Conservation (phyloP, 176 grass and related monocot species). For the Aegilops longissima region DNA sequence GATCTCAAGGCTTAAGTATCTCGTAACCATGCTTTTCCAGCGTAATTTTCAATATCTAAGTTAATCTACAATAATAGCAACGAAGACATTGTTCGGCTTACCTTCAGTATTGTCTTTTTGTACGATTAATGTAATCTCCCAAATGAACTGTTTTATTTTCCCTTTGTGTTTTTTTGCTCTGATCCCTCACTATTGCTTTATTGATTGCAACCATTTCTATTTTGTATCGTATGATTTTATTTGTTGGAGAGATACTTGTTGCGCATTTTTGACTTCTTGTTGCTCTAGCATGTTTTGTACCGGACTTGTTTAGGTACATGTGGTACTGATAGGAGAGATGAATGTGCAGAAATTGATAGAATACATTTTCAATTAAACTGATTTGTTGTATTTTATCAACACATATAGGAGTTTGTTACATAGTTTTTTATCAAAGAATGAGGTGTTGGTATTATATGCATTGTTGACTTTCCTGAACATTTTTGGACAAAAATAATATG, state of each 20-base stretch:
- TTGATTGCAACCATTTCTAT: conserved; percentile 52
- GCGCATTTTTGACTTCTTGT: conserved; percentile 33
- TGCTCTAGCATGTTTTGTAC: not conserved
- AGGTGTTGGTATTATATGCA: too few relatives aligned
- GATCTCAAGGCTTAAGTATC: conserved; percentile 77
- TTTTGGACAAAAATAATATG: too few relatives aligned
- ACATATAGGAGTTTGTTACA: too few relatives aligned
- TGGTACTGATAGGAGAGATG: too few relatives aligned
- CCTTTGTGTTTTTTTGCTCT: conserved; percentile 17
- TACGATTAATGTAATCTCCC: conserved; percentile 38
- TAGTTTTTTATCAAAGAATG: too few relatives aligned
- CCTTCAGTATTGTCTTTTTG: conserved; percentile 49
- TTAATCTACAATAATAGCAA: conserved; percentile 43
- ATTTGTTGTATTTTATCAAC: too few relatives aligned
- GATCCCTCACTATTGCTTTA: not conserved
- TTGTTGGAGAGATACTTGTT: conserved; percentile 58
- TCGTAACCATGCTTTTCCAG: conserved; percentile 89
- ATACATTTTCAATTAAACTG: too few relatives aligned
- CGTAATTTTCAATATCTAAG: conserved; percentile 65
- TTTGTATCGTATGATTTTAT: conserved; percentile 57
- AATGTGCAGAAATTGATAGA: too few relatives aligned
- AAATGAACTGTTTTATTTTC: not conserved
- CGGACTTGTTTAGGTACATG: too few relatives aligned
- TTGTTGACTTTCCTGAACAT: too few relatives aligned
- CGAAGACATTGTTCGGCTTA: conserved; percentile 55